Evolutionary conservation across 768 basidiomycete species (phyloP).

Genomic region (Boletus sensibilis): DNA sequence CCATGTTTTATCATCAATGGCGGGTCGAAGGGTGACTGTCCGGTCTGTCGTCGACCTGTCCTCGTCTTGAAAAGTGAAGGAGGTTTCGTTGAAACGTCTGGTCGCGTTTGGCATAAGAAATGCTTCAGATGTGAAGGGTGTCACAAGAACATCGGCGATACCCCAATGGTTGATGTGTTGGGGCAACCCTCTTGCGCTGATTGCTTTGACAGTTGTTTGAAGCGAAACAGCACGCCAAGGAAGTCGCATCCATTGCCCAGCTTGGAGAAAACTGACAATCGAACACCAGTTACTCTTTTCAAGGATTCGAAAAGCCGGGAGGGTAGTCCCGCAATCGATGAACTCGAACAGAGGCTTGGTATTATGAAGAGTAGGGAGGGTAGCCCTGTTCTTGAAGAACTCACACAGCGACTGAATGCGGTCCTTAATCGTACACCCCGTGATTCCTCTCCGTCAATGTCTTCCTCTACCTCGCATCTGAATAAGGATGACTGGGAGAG

Average conservation of each 20-base stretch:
- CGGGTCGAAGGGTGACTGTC: conserved; percentile 75
- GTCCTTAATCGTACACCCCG: conserved; percentile 37
- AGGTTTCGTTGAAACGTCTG: conserved; percentile 68
- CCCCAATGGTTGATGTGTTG: conserved; percentile 80
- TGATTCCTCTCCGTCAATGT: conserved; percentile 29
- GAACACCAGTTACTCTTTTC: conserved; percentile 47
- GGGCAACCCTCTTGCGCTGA: conserved; percentile 77
- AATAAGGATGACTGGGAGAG: conserved; percentile 21
- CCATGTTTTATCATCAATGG: conserved; percentile 70
- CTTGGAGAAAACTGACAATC: conserved; percentile 29
- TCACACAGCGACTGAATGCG: conserved; percentile 44
- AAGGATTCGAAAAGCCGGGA: conserved; percentile 46
- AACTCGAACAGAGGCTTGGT: conserved; percentile 60
- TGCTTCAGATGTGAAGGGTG: conserved; percentile 80
- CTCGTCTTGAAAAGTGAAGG: conserved; percentile 76
- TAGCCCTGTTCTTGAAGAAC: conserved; percentile 54
- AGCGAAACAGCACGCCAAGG: conserved; percentile 43
- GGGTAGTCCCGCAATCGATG: conserved; percentile 60
- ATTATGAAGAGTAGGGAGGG: conserved; percentile 52
- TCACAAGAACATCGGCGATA: conserved; percentile 66
- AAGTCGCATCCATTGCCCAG: conserved; percentile 39
- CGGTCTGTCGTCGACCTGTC: conserved; percentile 66
- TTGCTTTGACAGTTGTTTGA: conserved; percentile 78
- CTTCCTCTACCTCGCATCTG: conserved; percentile 20
- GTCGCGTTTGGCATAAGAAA: conserved; percentile 75